phyloP scores from a whole-genome alignment of 2,329 filamentous ascomycete species.

The Calonectria honghensis region DNA sequence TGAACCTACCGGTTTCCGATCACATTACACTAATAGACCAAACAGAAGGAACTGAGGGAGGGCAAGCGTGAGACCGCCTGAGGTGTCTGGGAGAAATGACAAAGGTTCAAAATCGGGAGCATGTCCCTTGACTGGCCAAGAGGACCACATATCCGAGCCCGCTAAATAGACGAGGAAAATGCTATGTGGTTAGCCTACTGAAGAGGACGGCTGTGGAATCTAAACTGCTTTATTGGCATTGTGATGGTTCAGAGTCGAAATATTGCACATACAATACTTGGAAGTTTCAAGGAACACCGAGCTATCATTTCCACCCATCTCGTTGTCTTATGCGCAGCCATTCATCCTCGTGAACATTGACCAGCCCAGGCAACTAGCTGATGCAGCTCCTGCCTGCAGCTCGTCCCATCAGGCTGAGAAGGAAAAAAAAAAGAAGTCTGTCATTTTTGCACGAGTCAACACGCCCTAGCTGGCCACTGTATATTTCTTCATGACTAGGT shows the following conservation, averaged over 20 bases:
- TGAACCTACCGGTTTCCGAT: not conserved
- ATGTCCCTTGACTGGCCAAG: conserved; percentile 48
- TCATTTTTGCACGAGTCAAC: not conserved
- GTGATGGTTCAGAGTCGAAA: conserved; percentile 49
- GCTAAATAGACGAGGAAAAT: conserved; percentile 54
- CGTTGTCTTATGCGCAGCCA: not conserved
- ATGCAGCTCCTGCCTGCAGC: not conserved
- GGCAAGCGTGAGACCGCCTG: conserved; percentile 94
- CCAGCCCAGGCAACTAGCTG: not conserved
- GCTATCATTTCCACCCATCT: conserved; percentile 2
- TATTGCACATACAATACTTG: conserved; percentile 43
- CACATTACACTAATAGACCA: conserved; percentile 56
- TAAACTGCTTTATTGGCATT: conserved; percentile 40
- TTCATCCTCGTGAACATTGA: not conserved
- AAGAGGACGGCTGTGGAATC: conserved; percentile 45
- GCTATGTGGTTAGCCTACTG: conserved; percentile 48
- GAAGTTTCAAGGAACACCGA: conserved; percentile 42
- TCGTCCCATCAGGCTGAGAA: not conserved
- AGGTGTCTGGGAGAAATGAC: conserved; percentile 54
- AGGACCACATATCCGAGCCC: conserved; percentile 50
- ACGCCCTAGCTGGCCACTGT: not conserved
- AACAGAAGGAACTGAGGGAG: conserved; percentile 97
- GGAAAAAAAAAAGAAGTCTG: not conserved
- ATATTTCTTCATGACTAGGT: not conserved
- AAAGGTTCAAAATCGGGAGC: conserved; percentile 51